Conservation (phyloP, 2,329 filamentous ascomycete genomes). For the Diplodia scrobiculata region DNA sequence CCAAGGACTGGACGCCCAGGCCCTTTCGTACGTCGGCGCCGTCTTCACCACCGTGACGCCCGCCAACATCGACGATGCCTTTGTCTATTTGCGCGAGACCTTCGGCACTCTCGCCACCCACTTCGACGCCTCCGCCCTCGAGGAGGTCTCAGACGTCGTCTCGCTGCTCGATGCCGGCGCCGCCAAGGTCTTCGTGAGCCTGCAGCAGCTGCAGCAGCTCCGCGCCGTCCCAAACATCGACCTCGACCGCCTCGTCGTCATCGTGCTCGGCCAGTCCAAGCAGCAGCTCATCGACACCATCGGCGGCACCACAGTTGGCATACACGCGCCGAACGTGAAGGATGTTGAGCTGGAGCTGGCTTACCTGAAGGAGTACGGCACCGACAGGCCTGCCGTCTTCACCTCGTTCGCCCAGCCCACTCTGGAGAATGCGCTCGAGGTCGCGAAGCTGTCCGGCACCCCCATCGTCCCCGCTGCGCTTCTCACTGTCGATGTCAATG, state of each 20-base stretch:
- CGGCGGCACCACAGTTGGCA: conserved; percentile 48
- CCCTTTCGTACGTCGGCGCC: conserved; percentile 60
- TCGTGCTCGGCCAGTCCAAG: conserved; percentile 50
- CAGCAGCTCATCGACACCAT: conserved; percentile 47
- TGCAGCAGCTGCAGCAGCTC: conserved; percentile 65
- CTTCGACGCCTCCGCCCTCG: conserved; percentile 73
- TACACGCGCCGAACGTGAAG: conserved; percentile 49
- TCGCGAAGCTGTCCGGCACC: conserved; percentile 56
- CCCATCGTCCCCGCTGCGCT: conserved; percentile 72
- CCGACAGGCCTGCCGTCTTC: conserved; percentile 54
- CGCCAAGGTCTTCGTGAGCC: conserved; percentile 77
- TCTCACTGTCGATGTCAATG: conserved; percentile 67
- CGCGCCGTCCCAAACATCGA: conserved; percentile 56
- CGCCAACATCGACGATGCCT: conserved; percentile 51
- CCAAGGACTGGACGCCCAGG: conserved; percentile 55
- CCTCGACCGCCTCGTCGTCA: conserved; percentile 60
- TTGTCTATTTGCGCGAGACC: conserved; percentile 59
- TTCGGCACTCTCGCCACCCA: conserved; percentile 64
- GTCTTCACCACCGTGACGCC: conserved; percentile 58
- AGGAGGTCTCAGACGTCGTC: conserved; percentile 71
- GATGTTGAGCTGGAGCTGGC: conserved; percentile 50
- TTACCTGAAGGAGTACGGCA: conserved; percentile 55
- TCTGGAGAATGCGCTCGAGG: conserved; percentile 46
- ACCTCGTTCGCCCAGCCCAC: conserved; percentile 51
- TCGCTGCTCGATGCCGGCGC: conserved; percentile 83